These are phyloP conservation scores for Talaromyces nanjingensis DNA, from an alignment of 495 filamentous ascomycete genomes.

Conservation along the genomic window DNA sequence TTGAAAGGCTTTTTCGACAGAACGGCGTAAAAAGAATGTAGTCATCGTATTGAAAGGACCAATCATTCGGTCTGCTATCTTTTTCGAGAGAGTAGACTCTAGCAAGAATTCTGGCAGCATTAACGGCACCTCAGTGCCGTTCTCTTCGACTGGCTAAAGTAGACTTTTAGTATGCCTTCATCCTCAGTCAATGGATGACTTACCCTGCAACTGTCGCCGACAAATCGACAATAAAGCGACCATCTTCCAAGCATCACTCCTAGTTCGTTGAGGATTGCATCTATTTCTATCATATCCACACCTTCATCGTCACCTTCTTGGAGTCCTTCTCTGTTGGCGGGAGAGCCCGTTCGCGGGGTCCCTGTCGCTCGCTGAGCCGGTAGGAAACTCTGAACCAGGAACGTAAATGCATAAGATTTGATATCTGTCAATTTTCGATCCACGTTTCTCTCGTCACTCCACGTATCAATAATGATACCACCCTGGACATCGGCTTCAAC, in stretches of 20 bases:
- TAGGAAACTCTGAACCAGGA: slow-evolving; percentile 90
- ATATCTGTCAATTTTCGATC: slow-evolving; percentile 85
- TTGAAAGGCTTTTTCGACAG: slow-evolving; percentile 95
- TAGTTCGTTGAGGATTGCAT: slow-evolving; percentile 77
- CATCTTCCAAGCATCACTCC: slow-evolving; percentile 87
- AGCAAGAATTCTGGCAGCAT: slow-evolving; percentile 60
- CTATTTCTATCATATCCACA: slow-evolving; percentile 91
- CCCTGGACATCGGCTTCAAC: slow-evolving; percentile 94
- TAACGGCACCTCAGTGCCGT: slow-evolving; percentile 20
- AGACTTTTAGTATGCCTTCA: slow-evolving; percentile 31
- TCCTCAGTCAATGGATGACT: slow-evolving; percentile 20
- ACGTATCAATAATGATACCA: slow-evolving; percentile 93
- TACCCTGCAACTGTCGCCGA: slow-evolving; percentile 78
- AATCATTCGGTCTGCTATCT: slow-evolving; percentile 65
- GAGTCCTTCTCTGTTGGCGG: slow-evolving; percentile 44
- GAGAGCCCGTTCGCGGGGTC: slow-evolving; percentile 53
- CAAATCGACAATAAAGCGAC: slow-evolving; percentile 86
- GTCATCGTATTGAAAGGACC: slow-evolving; percentile 81
- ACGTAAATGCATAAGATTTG: slow-evolving; percentile 94
- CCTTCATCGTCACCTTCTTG: slow-evolving; percentile 70
- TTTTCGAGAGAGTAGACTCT: slow-evolving; percentile 67
- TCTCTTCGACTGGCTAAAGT: slow-evolving; percentile 16
- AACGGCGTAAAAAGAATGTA: slow-evolving; percentile 92
- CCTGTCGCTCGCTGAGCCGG: slow-evolving; percentile 54
- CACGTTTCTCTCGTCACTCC: slow-evolving; percentile 80